Evolutionary conservation across 495 filamentous ascomycete genomes (phyloP).

Genomic region (Penicillium daleae): DNA sequence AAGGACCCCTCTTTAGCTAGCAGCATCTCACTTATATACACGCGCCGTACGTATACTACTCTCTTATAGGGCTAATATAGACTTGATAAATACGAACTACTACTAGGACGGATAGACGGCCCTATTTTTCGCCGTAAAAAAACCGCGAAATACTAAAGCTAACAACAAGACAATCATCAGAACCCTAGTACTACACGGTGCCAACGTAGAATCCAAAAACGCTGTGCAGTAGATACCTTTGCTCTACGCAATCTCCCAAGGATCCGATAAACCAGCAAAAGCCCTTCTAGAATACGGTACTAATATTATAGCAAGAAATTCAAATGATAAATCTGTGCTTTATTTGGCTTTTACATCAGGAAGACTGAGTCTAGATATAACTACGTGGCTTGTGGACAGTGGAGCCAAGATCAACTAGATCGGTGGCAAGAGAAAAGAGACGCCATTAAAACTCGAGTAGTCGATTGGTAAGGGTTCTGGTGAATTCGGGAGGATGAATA

Average conservation of each 20-base stretch:
- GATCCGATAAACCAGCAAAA: conserved; percentile 6
- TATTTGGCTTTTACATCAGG: conserved; percentile 3
- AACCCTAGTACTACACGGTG: conserved; percentile 3
- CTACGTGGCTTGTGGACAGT: conserved; percentile 6
- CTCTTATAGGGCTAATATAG: conserved; percentile 4
- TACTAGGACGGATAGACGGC: conserved; percentile 5
- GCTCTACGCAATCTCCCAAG: conserved; percentile 8
- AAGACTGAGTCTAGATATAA: not conserved
- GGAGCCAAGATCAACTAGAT: conserved; percentile 13
- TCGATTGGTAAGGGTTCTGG: no score
- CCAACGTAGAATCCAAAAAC: conserved; percentile 1
- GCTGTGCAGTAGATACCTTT: not conserved
- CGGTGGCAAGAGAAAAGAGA: conserved; percentile 11
- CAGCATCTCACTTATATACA: conserved; percentile 12
- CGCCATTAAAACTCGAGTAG: not conserved
- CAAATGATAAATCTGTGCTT: not conserved
- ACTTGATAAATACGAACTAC: conserved; percentile 7
- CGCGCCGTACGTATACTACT: conserved; percentile 7
- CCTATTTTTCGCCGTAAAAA: no score
- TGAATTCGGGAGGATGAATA: not conserved
- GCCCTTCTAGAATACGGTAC: conserved; percentile 5
- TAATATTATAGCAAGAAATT: conserved; percentile 3
- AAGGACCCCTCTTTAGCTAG: no score
- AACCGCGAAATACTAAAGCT: no score
- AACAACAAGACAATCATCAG: conserved; percentile 14